phyloP scores from a whole-genome alignment of 2,329 filamentous ascomycete species.

The Penicillium sp. region DNA sequence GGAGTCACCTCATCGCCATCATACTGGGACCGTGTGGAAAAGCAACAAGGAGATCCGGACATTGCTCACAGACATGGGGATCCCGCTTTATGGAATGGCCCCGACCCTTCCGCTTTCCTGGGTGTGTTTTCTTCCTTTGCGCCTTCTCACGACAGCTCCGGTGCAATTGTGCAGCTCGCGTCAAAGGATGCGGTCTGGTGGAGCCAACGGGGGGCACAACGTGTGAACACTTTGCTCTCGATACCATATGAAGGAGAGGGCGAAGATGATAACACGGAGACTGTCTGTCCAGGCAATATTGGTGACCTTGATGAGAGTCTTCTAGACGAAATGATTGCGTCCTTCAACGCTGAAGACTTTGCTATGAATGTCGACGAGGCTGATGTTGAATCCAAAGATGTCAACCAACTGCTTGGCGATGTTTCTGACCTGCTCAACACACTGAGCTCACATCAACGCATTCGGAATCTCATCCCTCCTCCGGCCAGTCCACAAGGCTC shows the following conservation, averaged over 20 bases:
- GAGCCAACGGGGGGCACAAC: conserved; percentile 43
- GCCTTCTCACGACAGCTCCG: conserved; percentile 49
- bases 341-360: conserved; percentile 42
- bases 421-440: conserved; percentile 64
- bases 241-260: conserved; percentile 23
- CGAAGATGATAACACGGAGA: conserved; percentile 16
- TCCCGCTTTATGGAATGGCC: conserved; percentile 31
- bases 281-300: conserved; percentile 32
- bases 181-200: conserved; percentile 50
- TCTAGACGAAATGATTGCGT: conserved; percentile 46
- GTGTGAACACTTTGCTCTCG: conserved; percentile 40
- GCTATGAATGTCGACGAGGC: conserved; percentile 30
- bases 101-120: conserved; percentile 41
- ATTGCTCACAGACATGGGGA: conserved; percentile 28
- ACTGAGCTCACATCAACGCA: conserved; percentile 63
- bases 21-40: conserved; percentile 41
- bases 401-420: conserved; percentile 56
- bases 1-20: conserved; percentile 40
- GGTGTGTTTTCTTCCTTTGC: conserved; percentile 54
- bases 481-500: conserved; percentile 30
- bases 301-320: conserved; percentile 41
- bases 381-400: conserved; percentile 45
- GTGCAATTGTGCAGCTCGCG: conserved; percentile 44
- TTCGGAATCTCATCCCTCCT: conserved; percentile 53
- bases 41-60: conserved; percentile 28